Evolutionary conservation across 768 basidiomycete genomes (phyloP).

Genomic region (Pleurotus sapidus): DNA sequence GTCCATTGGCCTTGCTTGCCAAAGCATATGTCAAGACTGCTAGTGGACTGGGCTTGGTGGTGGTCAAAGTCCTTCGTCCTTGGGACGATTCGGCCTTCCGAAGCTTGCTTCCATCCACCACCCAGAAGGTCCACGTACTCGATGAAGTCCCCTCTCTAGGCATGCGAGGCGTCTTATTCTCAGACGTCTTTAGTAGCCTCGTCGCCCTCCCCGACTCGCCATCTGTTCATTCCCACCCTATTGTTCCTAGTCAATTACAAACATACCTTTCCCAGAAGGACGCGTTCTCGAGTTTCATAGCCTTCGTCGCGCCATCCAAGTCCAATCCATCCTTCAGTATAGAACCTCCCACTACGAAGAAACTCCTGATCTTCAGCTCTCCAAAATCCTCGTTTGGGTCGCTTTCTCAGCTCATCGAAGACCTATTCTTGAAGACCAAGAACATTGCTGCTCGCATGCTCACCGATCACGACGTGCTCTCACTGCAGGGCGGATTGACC

Average conservation of each 20-base stretch:
- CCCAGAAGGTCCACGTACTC: conserved; percentile 62
- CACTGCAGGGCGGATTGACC: conserved; percentile 67
- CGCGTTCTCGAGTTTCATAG: conserved; percentile 41
- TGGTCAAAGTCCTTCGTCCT: conserved; percentile 79
- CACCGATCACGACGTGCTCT: conserved; percentile 72
- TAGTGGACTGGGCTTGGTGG: conserved; percentile 59
- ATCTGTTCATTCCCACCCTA: conserved; percentile 51
- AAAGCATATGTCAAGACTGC: conserved; percentile 44
- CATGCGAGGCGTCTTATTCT: conserved; percentile 63
- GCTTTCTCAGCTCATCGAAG: conserved; percentile 53
- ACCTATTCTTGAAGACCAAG: conserved; percentile 53
- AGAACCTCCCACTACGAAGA: conserved; percentile 34
- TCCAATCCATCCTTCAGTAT: conserved; percentile 14
- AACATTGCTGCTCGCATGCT: conserved; percentile 58
- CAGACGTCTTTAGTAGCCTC: conserved; percentile 66
- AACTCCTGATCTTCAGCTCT: conserved; percentile 65
- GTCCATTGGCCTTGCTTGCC: conserved; percentile 67
- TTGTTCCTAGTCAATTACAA: conserved; percentile 56
- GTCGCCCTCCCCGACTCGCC: conserved; percentile 33
- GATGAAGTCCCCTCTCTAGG: conserved; percentile 71
- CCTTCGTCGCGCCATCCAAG: conserved; percentile 11
- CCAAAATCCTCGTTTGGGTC: conserved; percentile 53
- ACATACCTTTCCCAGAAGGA: conserved; percentile 43
- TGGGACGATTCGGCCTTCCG: conserved; percentile 74
- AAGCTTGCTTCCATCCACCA: conserved; percentile 55